A percentile compares a stretch with the other conserved stretches of the same genome.
phyloP scores from a whole-genome alignment of 1,139 yeast species.

The Geotrichum siamense region DNA sequence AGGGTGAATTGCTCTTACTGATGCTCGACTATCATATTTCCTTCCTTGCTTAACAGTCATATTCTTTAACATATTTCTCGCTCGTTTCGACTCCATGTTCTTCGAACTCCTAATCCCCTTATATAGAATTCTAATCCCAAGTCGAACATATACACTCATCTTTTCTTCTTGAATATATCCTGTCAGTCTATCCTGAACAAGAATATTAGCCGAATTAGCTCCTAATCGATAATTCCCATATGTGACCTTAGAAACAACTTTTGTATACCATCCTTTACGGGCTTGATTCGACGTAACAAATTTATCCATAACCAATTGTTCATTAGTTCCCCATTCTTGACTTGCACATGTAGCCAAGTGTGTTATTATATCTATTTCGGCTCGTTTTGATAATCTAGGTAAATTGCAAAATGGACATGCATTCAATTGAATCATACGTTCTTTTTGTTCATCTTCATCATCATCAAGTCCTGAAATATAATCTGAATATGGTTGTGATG shows the following conservation, averaged over 20 bases:
- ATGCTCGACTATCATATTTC: constrained; percentile 67
- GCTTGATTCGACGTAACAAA: constrained; percentile 81
- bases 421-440: constrained; percentile 50
- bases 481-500: constrained; percentile 2
- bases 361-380: constrained; percentile 63
- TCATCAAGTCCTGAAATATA: constrained; percentile 13
- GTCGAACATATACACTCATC: constrained; percentile 79
- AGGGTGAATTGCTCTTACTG: constrained; percentile 60
- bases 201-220: constrained; percentile 83
- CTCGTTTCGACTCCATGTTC: constrained; percentile 50
- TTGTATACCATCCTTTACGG: constrained; percentile 81
- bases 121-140: constrained; percentile 80
- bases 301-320: constrained; percentile 56
- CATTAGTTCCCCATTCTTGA: constrained; percentile 66
- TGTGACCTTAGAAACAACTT: constrained; percentile 70
- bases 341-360: constrained; percentile 86
- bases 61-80: constrained; percentile 51
- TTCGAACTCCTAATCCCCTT: constrained; percentile 51
- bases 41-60: constrained; percentile 75
- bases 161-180: constrained; percentile 88
- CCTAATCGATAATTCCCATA: constrained; percentile 87
- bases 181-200: constrained; percentile 85
- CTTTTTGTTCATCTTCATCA: constrained; percentile 19
- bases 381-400: constrained; percentile 49
- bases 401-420: constrained; percentile 73